Evolutionary conservation across 106 monocot genomes (phyloP), one percentile per base, ranked within the genome.

Genomic region (Dendrobium chrysotoxum): DNA sequence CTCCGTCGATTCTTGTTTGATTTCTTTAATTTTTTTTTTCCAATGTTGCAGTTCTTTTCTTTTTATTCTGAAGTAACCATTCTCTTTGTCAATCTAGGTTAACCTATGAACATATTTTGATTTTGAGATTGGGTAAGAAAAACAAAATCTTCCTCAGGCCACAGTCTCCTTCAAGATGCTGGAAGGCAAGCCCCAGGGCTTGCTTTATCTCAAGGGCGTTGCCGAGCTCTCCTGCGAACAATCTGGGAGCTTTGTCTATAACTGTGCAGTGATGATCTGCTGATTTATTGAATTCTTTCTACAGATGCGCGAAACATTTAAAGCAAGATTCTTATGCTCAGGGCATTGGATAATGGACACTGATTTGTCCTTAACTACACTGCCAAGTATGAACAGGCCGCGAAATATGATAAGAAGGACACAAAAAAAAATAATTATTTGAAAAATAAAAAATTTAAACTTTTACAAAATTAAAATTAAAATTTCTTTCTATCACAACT

Each of bases 261-360:
- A 93, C 46, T 93, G 93, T 54, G 93, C 93, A 8, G 87, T 93
- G 44, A 93, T 93, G 93, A 90, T 85, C 72, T 93, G 93, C 88
- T 93, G 85, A 92, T 45, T 64, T 53, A 41, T 44, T 26, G 28
- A 31, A 30, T 68, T 68, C 30, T 68, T 46, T 72, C 50, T 38
- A 46, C 41, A 11, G 12, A 55, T 39, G 16, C 41, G 18, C 78
- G 10, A 16, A n/a, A 28, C n/a, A 16, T 21, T 21, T 21, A 11
- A 7, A 25, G 26, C 8, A 28, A 67, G 21, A 28, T 28, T 67
- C 25, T n/a, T 28, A 2, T 70, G 12, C 68, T 70, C 31, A 8
- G 68, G 26, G 68, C 11, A 11, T 46, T 46, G 46, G 46, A 46
- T 46, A 46, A 46, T 46, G 46, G 46, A 7, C 30, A 68, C 72